Conservation (phyloP, 352 stramenopile species). For the Phytophthora meadii region DNA sequence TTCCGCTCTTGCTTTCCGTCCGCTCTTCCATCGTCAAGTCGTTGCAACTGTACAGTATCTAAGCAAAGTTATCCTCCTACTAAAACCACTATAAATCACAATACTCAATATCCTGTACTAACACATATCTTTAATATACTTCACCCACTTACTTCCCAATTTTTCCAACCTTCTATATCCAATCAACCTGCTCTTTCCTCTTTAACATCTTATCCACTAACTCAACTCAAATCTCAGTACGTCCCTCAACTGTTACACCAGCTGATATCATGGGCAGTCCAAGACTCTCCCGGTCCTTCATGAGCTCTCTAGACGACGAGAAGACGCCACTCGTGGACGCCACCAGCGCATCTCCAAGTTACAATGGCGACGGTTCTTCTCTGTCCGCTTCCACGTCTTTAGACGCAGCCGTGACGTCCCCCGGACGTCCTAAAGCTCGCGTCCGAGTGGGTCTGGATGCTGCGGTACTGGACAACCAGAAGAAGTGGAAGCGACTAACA, state of each 20-base stretch:
- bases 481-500: slow-evolving; percentile 82
- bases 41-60: background rate
- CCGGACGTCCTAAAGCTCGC: slow-evolving; percentile 33
- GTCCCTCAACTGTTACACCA: background rate
- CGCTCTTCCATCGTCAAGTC: slow-evolving; percentile 28
- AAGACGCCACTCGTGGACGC: slow-evolving; percentile 46
- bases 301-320: slow-evolving; percentile 43
- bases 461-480: slow-evolving; percentile 76
- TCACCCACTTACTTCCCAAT: no score
- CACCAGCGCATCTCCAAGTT: slow-evolving; percentile 5
- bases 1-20: slow-evolving; percentile 16
- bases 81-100: no score
- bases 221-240: no score
- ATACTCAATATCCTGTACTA: no score
- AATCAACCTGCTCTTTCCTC: no score
- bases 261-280: background rate
- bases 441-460: slow-evolving; percentile 71
- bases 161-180: no score
- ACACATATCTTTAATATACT: no score
- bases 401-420: slow-evolving; percentile 13
- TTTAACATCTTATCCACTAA: no score
- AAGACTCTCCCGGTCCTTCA: slow-evolving; percentile 15
- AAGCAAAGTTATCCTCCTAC: background rate
- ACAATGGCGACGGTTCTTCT: slow-evolving; percentile 9
- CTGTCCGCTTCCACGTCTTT: background rate